phyloP scores from a whole-genome alignment of 2,329 filamentous ascomycete species.

The Colletotrichum brevisporum region DNA sequence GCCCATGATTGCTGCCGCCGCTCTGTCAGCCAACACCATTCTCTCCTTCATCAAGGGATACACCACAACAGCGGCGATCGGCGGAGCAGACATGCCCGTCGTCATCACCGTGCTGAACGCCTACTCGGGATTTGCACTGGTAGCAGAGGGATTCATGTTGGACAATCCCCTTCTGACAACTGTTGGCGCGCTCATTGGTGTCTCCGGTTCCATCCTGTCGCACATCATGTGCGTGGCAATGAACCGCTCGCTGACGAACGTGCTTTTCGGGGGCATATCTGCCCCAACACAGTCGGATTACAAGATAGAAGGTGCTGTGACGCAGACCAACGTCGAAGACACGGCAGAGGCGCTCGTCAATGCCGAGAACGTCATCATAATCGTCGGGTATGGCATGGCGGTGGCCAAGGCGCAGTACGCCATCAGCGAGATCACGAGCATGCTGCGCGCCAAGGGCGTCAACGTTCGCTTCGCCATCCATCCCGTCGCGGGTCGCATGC shows the following conservation, averaged over 20 bases:
- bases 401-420: conserved; percentile 95
- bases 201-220: conserved; percentile 89
- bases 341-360: conserved; percentile 81
- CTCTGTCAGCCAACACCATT: conserved; percentile 80
- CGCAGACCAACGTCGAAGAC: conserved; percentile 84
- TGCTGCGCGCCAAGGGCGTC: conserved; percentile 81
- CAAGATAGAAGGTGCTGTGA: conserved; percentile 85
- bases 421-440: conserved; percentile 83
- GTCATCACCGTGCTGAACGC: conserved; percentile 93
- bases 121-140: conserved; percentile 90
- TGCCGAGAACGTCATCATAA: conserved; percentile 88
- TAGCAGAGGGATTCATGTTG: conserved; percentile 93
- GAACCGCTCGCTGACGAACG: conserved; percentile 91
- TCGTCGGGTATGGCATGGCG: conserved; percentile 94
- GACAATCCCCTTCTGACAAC: conserved; percentile 88
- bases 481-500: conserved; percentile 92
- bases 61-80: conserved; percentile 89
- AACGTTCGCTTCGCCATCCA: conserved; percentile 92
- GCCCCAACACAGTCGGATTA: conserved; percentile 71
- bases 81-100: conserved; percentile 94
- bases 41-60: conserved; percentile 89
- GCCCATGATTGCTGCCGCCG: conserved; percentile 83
- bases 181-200: conserved; percentile 88
- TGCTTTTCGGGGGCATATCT: conserved; percentile 87
- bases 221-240: conserved; percentile 92